These are phyloP conservation scores for Pelargonium citronellum DNA, from an alignment of 441 rosid species.

Conservation along the genomic window DNA sequence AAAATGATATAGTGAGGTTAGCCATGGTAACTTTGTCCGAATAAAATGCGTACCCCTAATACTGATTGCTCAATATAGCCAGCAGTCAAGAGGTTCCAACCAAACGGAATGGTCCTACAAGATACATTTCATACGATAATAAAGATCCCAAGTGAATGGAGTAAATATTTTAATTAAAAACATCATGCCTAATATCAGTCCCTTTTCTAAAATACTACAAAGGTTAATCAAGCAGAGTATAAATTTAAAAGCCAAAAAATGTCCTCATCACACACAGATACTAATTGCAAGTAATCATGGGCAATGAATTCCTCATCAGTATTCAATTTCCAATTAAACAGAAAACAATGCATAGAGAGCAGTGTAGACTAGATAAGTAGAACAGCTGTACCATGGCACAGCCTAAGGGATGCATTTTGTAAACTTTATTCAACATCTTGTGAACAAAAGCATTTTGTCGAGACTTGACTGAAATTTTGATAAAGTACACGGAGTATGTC, in stretches of 20 bases:
- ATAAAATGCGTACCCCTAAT: constrained; percentile 59
- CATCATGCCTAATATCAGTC: background rate
- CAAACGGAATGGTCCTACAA: constrained; percentile 94
- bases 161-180: constrained; percentile 8
- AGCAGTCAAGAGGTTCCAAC: constrained; percentile 83
- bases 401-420: background rate
- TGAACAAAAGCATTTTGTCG: background rate
- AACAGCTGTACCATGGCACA: background rate
- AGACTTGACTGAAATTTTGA: too few relatives aligned
- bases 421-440: background rate
- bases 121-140: constrained; percentile 9
- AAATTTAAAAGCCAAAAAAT: background rate
- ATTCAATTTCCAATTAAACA: background rate
- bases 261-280: background rate
- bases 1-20: constrained; percentile 8
- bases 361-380: background rate
- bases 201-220: background rate
- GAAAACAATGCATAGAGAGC: background rate
- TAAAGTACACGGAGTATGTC: background rate
- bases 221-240: background rate
- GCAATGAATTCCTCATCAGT: background rate
- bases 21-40: background rate
- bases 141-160: background rate
- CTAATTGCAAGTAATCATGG: background rate
- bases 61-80: constrained; percentile 82